These are phyloP conservation scores for Zanthoxylum bungeanum DNA, from an alignment of 345 rosid species.

Conservation along the genomic window DNA sequence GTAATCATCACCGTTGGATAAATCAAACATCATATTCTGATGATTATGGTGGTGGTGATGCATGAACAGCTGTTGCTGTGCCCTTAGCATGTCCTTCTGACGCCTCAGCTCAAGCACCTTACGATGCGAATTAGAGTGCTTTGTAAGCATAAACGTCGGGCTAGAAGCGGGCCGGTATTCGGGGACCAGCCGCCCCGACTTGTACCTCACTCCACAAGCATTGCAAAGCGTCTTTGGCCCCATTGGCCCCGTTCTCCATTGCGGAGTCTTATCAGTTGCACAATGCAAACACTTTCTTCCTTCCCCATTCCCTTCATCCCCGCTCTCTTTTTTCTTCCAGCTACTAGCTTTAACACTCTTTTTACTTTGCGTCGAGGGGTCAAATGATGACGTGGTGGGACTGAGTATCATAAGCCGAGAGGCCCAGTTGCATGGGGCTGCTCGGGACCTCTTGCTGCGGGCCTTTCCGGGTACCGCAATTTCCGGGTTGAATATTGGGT, in stretches of 20 bases:
- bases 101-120: constrained; percentile 68
- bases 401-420: constrained; percentile 67
- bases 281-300: constrained; percentile 67
- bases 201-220: constrained; percentile 84
- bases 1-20: constrained; percentile 73
- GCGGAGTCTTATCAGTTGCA: constrained; percentile 78
- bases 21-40: constrained; percentile 58
- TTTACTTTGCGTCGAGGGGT: constrained; percentile 22
- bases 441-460: constrained; percentile 91
- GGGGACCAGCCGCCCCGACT: constrained; percentile 74
- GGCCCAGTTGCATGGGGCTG: constrained; percentile 79
- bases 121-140: constrained; percentile 75
- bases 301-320: constrained; percentile 27
- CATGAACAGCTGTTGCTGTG: constrained; percentile 44
- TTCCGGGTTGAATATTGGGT: constrained; percentile 52
- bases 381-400: constrained; percentile 33
- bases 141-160: constrained; percentile 66
- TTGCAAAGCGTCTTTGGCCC: constrained; percentile 87
- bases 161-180: constrained; percentile 81
- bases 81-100: constrained; percentile 39
- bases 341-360: constrained; percentile 25
- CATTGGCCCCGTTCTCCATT: constrained; percentile 85
- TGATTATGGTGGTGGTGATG: constrained; percentile 43
- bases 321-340: constrained; percentile 39
- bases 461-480: constrained; percentile 87